Percentiles rank a stretch among this genome's conserved stretches.
Evolutionary conservation across 2,329 filamentous ascomycete genomes (phyloP).

Genomic region (Fusarium azukiicola): DNA sequence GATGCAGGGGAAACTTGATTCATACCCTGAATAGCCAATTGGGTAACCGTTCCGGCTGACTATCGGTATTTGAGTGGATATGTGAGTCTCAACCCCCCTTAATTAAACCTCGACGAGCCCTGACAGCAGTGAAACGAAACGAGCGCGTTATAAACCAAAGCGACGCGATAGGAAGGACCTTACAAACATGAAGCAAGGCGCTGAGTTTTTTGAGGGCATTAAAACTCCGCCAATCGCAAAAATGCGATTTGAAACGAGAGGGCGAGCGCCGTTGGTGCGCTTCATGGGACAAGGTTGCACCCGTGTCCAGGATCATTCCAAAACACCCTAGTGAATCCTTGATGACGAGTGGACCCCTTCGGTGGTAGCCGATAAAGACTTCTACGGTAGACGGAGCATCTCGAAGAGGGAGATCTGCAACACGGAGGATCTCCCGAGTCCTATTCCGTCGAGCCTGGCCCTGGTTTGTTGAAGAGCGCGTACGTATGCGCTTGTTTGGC

Average conservation of each 20-base stretch:
- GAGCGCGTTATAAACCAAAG: conserved; percentile 21
- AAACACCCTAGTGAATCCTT: conserved; percentile 30
- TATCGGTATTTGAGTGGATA: too few species aligned
- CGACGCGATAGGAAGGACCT: neutral
- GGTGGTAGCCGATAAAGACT: neutral
- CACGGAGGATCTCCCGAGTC: conserved; percentile 25
- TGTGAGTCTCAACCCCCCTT: conserved; percentile 16
- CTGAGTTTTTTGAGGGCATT: neutral
- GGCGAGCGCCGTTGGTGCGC: conserved; percentile 37
- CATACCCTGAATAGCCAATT: too few species aligned
- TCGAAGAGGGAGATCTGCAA: conserved; percentile 23
- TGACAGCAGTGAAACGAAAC: conserved; percentile 36
- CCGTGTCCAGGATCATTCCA: neutral
- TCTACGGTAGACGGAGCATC: conserved; percentile 20
- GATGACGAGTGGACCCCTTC: conserved; percentile 9
- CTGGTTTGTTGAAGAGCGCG: conserved; percentile 6
- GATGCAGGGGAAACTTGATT: too few species aligned
- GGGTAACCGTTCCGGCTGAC: too few species aligned
- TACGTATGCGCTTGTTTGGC: conserved; percentile 19
- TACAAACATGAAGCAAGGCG: conserved; percentile 12
- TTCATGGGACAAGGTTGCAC: conserved; percentile 24
- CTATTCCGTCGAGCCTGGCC: conserved; percentile 6
- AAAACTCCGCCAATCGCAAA: conserved; percentile 42
- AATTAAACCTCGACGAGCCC: conserved; percentile 15
- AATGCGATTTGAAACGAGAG: conserved; percentile 44